phyloP scores from a whole-genome alignment of 371 early-diverging fungal genomes.

The Syncephalastrum racemosum region DNA sequence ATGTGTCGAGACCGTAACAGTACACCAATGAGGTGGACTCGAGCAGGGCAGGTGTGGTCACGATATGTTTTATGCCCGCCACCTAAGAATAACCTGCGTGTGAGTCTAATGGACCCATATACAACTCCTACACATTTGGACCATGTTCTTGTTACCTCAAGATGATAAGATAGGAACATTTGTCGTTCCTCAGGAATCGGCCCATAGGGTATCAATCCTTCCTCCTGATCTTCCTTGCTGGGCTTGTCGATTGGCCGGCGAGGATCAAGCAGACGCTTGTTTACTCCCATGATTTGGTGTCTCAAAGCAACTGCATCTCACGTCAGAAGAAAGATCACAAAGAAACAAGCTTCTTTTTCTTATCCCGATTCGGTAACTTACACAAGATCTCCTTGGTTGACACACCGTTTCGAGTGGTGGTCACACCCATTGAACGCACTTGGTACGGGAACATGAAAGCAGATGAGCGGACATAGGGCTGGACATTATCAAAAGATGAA shows the following conservation, averaged over 20 bases:
- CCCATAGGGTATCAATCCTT: constrained; percentile 76
- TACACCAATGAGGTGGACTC: constrained; percentile 94
- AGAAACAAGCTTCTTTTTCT: not conserved
- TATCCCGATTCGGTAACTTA: constrained; percentile 25
- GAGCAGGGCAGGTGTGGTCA: constrained; percentile 72
- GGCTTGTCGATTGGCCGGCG: constrained; percentile 72
- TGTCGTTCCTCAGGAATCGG: constrained; percentile 73
- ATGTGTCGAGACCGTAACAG: constrained; percentile 88
- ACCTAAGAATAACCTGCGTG: constrained; percentile 33
- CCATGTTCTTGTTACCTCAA: constrained; percentile 44
- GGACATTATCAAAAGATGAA: constrained; percentile 68
- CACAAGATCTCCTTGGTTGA: constrained; percentile 83
- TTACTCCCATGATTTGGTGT: constrained; percentile 73
- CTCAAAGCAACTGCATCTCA: too few species aligned
- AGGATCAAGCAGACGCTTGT: constrained; percentile 82
- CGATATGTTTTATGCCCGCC: constrained; percentile 64
- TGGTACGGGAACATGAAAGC: constrained; percentile 76
- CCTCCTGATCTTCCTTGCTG: constrained; percentile 75
- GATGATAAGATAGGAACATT: constrained; percentile 71
- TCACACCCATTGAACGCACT: constrained; percentile 77
- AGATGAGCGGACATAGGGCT: constrained; percentile 74
- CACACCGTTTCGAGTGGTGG: constrained; percentile 83
- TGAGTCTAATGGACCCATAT: not conserved
- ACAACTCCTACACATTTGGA: not conserved
- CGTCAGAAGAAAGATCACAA: constrained; percentile 54